Base-by-base conservation (phyloP, 306 rosid genomes). In the Quercus cerris region DNA sequence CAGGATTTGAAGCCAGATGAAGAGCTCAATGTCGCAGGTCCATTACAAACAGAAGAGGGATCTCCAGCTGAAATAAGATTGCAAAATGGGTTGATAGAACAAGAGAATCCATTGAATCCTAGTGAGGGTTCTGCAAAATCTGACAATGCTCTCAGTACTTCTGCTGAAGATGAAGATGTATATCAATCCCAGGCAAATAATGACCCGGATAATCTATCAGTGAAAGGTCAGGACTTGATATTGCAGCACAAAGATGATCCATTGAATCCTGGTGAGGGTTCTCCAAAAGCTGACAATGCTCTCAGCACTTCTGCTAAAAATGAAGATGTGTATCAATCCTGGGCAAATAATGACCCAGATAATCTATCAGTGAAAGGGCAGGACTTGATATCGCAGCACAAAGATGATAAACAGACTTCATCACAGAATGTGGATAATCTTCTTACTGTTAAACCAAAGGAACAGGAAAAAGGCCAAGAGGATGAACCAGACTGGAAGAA, bases 401-500 rank as follows among this genome's bases (percentile, higher is more conserved):
- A 57, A 59, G 84, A 73, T 82, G 82, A 77, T 41, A 73, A 59
- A 22, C 79, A 67, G 71, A 51, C 62, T 80, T 73, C 79, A 74
- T 18, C 64, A 10, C 77, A 75, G 81, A 83, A 76, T 19, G 14
- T 64, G 73, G 78, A 85, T 73, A 59, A 20, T 23, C 79, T 54
- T 72, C 46, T 62, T 41, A 54, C 81, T 71, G 74, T 54, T 77
- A 82, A 89, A 76, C 33, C 74, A 15, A 68, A 44, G 75, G 85
- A 82, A 61, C 63, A 68, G 59, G 75, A 20, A 73, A 51, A 73
- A n/a, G 17, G 30, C 69, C 38, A 74, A 75, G 90, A 86, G 70
- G 95, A 87, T 46, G 98, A 90, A 73, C 99, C 90, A 78, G 89
- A 96, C 81, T 93, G 97, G 99, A 88, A 41, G 80, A 57, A 87